Base-by-base conservation (phyloP, 805 yeast species). In the Candida maesae region DNA sequence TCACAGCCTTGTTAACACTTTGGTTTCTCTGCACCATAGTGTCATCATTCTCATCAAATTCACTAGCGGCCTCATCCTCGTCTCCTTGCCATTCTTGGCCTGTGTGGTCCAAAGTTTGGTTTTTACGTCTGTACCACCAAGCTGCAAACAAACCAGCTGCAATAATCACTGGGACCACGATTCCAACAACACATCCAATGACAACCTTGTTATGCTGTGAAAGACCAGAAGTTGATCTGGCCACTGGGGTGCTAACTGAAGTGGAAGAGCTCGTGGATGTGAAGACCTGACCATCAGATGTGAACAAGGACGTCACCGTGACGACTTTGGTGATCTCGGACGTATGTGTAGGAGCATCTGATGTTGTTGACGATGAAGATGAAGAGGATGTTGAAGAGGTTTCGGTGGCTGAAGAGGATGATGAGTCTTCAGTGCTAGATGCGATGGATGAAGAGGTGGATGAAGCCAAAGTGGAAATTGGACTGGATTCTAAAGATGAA, bases 121-220 rank as follows among this genome's bases (percentile, higher is more conserved):
- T 46, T 15, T 42, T 47, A 26, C 46, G 50, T 35, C 47, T 48
- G 15, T 42, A 43, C 38, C 46, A 50, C 51, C 51, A 45, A 9
- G 51, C 46, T 2, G 39, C 43, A 13, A 41, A 41, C 8, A 43
- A 21, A 3, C 36, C 30, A 2, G 48, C 41, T 3, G 52, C 50
- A 1, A 63, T 30, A 2, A 79, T 56, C 0, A 75, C 48, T 2
- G 90, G 85, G 1, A 80, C 78, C 38, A 86, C 86, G 12, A 84
- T 73, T 41, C 89, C 89, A 6, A 82, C 81, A 21, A 78, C 81
- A 44, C 81, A 79, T 29, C 89, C 89, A 38, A 81, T 71, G 18
- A 82, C 76, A 26, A 81, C 71, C 41, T 72, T 73, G 40, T 74
- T 68, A 44, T 73, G 61, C 13, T 66, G 53, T 1, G 81, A 68